A percentile compares a stretch with the other conserved stretches of the same genome.
These are phyloP conservation scores for Chlamydomonas sp. DNA, from an alignment of 139 green algal species.

Conservation along the genomic window DNA sequence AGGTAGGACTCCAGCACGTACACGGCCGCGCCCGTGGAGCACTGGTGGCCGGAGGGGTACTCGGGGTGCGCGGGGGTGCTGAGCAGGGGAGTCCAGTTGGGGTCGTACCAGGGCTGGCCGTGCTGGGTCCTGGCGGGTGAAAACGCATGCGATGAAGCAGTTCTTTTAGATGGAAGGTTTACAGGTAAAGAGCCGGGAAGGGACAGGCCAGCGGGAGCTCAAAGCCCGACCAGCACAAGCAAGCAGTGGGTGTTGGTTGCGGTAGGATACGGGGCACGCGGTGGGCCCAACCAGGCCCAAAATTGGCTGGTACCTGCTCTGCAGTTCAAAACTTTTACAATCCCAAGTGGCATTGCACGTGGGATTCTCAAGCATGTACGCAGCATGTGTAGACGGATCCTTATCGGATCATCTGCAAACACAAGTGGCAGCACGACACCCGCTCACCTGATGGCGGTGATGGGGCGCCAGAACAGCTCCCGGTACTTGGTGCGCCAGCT, in stretches of 20 bases:
- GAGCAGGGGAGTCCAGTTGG: slow-evolving; percentile 40
- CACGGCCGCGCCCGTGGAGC: not conserved
- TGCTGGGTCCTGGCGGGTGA: slow-evolving; percentile 12
- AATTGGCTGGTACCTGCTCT: not conserved
- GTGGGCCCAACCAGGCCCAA: not conserved
- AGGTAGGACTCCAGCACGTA: slow-evolving; percentile 20
- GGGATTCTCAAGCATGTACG: not conserved
- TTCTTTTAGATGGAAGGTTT: too few relatives aligned
- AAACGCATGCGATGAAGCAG: not conserved
- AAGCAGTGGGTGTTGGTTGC: not conserved
- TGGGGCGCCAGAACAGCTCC: slow-evolving; percentile 46
- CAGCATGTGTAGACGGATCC: not conserved
- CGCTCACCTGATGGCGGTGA: slow-evolving; percentile 46
- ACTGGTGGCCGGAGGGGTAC: slow-evolving; percentile 46
- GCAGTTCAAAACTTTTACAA: not conserved
- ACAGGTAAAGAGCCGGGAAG: not conserved
- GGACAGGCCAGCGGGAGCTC: not conserved
- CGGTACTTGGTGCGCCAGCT: slow-evolving; percentile 42
- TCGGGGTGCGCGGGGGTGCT: slow-evolving; percentile 52
- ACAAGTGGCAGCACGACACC: too few relatives aligned
- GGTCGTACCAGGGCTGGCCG: not conserved
- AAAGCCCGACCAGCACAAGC: not conserved
- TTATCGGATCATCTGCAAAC: not conserved
- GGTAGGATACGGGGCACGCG: not conserved
- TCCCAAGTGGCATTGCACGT: not conserved